Conservation (phyloP, 768 basidiomycete species). For the Leccinum subtestaceum region DNA sequence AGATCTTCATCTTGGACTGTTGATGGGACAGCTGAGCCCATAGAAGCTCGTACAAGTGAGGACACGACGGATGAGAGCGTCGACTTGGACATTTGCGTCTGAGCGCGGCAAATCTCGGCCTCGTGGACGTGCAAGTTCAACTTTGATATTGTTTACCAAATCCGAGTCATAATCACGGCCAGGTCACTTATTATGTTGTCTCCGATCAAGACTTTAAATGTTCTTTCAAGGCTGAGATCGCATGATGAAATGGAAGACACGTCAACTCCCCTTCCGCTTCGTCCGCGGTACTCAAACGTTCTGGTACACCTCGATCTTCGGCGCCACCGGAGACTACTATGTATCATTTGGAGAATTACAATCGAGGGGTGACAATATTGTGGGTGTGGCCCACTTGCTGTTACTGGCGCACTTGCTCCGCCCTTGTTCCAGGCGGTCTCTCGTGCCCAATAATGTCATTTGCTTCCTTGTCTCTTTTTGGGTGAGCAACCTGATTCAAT, state of each 20-base stretch:
- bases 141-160: conserved; percentile 23
- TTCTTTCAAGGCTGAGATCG: conserved; percentile 11
- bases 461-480: conserved; percentile 11
- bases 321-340: conserved; percentile 3
- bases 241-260: conserved; percentile 19
- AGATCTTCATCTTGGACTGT: conserved; percentile 79
- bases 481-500: not conserved
- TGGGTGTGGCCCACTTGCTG: no score
- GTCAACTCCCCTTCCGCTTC: conserved; percentile 6
- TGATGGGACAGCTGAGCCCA: conserved; percentile 61
- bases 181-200: no score
- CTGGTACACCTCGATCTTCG: conserved; percentile 3
- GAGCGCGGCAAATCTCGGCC: not conserved
- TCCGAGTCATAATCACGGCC: not conserved
- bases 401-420: conserved; percentile 5
- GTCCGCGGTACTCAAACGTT: conserved; percentile 14
- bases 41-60: conserved; percentile 70
- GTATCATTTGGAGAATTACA: not conserved
- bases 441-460: not conserved
- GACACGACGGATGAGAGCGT: conserved; percentile 86
- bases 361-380: not conserved
- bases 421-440: conserved; percentile 5
- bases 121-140: conserved; percentile 4
- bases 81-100: conserved; percentile 38
- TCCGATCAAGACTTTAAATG: conserved; percentile 3